Evolutionary conservation across 306 rosid genomes (phyloP), one percentile per base, ranked within the genome.

Genomic region (Comarum palustre): DNA sequence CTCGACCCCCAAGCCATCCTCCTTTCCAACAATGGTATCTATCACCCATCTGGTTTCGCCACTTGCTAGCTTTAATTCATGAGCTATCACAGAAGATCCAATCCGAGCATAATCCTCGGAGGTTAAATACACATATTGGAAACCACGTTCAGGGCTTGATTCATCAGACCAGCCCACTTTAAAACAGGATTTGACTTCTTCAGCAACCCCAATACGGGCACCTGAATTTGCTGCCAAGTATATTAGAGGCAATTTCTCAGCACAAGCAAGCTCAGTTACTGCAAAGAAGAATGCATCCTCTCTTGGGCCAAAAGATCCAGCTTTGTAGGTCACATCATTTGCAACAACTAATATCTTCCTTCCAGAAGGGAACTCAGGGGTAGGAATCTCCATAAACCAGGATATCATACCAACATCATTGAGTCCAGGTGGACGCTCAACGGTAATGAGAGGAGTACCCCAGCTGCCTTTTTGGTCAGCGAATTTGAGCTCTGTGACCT

Each of bases 131-230:
- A 91, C 89, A 66, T 94, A 94, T 76, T 88, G 98, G 74, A 94
- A 94, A 66, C 98, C 98, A 41, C 84, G 88, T 85, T 94, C 97
- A 9, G 97, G 95, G 78, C 82, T 91, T 73, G 88, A 83, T 79
- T 94, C 98, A 83, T 91, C 98, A 32, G 96, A 94, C 98, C 97
- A 94, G 77, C 98, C 97, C 79, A 94, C 97, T 83, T 77, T 88
- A 80, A 94, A 91, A 85, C 98, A 91, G 77, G 92, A 66, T 84
- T 91, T 91, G 70, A 91, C 92, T 89, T 94, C 98, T 79, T 91
- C 97, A 6, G 98, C 97, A 16, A 89, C 96, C 71, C 97, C 98
- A 75, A 94, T 87, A 54, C 96, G 97, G 34, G 97, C 98, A 74
- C 98, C 98, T 82, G 98, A 94, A 81, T 94, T 94, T 69, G 97